phyloP scores from a whole-genome alignment of 345 rosid species.

The Iberis pinnata region DNA sequence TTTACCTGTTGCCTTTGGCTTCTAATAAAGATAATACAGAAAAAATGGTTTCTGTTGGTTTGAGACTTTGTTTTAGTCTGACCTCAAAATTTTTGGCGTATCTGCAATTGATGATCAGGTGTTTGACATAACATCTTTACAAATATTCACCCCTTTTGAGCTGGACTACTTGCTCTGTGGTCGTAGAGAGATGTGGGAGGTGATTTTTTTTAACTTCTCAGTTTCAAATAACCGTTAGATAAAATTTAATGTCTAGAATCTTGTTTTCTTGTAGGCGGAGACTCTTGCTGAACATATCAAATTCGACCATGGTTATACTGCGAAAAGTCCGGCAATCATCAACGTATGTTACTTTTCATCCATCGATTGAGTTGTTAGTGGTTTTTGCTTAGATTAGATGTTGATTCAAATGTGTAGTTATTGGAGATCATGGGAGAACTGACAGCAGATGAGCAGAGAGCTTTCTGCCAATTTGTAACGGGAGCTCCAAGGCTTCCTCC shows the following conservation, averaged over 20 bases:
- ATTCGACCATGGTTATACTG: conserved; percentile 96
- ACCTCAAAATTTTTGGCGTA: not conserved
- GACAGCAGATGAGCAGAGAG: conserved; percentile 90
- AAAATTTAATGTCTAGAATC: not conserved
- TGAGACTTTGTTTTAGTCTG: not conserved
- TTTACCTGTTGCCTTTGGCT: conserved; percentile 3
- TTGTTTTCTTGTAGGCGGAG: conserved; percentile 51
- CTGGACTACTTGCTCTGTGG: conserved; percentile 94
- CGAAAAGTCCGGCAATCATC: conserved; percentile 86
- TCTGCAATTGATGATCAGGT: conserved; percentile 43
- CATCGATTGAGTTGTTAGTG: not conserved
- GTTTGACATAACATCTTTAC: conserved; percentile 79
- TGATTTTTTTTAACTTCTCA: conserved; percentile 22
- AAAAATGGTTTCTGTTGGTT: not conserved
- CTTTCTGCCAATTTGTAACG: conserved; percentile 97
- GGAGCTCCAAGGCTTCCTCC: conserved; percentile 99
- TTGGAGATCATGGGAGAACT: conserved; percentile 98
- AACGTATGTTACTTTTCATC: conserved; percentile 41
- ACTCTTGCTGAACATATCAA: conserved; percentile 88
- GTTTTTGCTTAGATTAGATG: conserved; percentile 1
- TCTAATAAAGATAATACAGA: not conserved
- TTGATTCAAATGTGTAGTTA: conserved; percentile 40
- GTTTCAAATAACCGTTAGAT: not conserved
- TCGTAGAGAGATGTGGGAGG: conserved; percentile 98
- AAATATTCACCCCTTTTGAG: conserved; percentile 85